Conservation (phyloP, 2,329 filamentous ascomycete species). For the Purpureocillium lavendulum region DNA sequence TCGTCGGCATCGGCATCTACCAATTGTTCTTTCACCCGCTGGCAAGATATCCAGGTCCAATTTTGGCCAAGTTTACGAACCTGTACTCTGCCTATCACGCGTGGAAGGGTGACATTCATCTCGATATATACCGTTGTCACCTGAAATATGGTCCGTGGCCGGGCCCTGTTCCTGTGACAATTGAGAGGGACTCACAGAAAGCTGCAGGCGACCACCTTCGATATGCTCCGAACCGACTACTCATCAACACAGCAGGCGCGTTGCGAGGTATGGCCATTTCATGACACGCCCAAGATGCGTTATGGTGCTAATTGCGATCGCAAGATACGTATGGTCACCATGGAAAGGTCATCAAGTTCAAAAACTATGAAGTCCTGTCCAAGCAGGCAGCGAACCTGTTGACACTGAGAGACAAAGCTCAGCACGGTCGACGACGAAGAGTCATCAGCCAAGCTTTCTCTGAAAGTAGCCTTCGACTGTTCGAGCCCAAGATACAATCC, state of each 20-base stretch:
- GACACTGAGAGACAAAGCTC: conserved; percentile 6
- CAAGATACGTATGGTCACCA: conserved; percentile 9
- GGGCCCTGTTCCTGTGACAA: background rate
- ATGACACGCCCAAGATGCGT: background rate
- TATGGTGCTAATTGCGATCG: background rate
- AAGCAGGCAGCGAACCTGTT: conserved; percentile 8
- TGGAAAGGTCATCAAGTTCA: conserved; percentile 9
- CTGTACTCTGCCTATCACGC: conserved; percentile 22
- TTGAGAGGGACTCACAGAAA: background rate
- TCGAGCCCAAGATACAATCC: conserved; percentile 9
- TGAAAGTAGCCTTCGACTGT: conserved; percentile 10
- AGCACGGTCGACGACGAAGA: conserved; percentile 7
- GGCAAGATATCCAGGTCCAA: conserved; percentile 25
- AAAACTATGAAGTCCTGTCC: conserved; percentile 8
- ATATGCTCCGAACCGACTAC: conserved; percentile 17
- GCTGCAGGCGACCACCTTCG: conserved; percentile 12
- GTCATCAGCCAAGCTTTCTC: conserved; percentile 15
- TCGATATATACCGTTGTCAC: conserved; percentile 24
- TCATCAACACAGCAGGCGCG: conserved; percentile 8
- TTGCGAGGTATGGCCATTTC: conserved; percentile 4
- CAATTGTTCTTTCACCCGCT: conserved; percentile 19
- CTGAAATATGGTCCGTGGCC: conserved; percentile 19
- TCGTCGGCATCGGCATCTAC: conserved; percentile 2
- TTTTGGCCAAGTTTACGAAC: conserved; percentile 22
- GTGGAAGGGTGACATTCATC: conserved; percentile 24